Percentiles rank a stretch among this genome's conserved stretches.
These are phyloP conservation scores for Silene conica DNA, from an alignment of 148 eudicot genomes.

Conservation along the genomic window DNA sequence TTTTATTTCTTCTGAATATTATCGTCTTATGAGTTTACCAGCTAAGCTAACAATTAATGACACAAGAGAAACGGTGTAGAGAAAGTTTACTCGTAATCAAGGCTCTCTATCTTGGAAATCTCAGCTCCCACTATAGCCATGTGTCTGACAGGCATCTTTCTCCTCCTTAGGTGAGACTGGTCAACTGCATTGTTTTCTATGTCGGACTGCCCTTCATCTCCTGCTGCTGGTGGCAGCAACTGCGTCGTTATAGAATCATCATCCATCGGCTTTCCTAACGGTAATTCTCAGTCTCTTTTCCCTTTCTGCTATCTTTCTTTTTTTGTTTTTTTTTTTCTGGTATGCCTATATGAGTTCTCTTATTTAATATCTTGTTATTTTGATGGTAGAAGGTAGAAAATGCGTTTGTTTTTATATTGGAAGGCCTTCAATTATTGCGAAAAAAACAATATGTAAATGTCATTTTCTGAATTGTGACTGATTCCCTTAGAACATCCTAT, in stretches of 20 bases:
- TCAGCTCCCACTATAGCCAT: constrained; percentile 78
- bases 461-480: constrained; percentile 4
- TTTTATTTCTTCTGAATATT: too few relatives aligned
- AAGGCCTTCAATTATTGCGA: constrained; percentile 5
- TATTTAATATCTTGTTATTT: background rate
- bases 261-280: background rate
- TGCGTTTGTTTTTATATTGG: background rate
- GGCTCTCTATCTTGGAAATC: constrained; percentile 73
- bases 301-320: background rate
- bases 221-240: constrained; percentile 17
- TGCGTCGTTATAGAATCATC: constrained; percentile 9
- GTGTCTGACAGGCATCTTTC: constrained; percentile 55
- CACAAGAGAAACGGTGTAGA: background rate
- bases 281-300: background rate
- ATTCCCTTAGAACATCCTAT: constrained; percentile 11
- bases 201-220: constrained; percentile 35
- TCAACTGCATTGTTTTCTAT: constrained; percentile 42
- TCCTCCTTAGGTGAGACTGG: constrained; percentile 52
- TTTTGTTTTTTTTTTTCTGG: background rate
- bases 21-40: background rate
- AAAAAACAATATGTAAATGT: background rate
- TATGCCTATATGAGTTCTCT: background rate
- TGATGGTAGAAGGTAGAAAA: background rate
- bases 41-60: background rate
- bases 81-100: constrained; percentile 64